phyloP scores from a whole-genome alignment of 225 moss, liverwort and hornwort genomes.

The Pleurozium schreberi region DNA sequence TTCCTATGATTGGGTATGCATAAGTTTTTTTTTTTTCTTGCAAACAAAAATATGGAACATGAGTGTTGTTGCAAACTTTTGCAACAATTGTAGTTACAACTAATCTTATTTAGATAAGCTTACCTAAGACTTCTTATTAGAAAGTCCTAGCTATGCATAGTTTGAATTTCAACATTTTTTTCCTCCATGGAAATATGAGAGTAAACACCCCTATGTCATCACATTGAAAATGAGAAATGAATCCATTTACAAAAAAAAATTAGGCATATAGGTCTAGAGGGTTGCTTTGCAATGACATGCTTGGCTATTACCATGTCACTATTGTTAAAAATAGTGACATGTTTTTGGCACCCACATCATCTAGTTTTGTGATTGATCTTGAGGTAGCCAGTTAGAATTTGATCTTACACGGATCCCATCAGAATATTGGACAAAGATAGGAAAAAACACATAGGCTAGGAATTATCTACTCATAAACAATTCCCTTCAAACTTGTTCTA shows the following conservation, averaged over 20 bases:
- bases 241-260: no score
- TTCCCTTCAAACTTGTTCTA: background rate
- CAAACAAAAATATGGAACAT: background rate
- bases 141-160: background rate
- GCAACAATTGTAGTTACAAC: accelerated
- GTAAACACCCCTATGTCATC: background rate
- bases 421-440: no score
- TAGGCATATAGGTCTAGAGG: no score
- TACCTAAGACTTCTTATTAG: background rate
- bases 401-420: no score
- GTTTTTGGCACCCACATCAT: no score
- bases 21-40: accelerated
- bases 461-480: background rate
- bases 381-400: no score
- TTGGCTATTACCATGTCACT: no score
- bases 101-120: background rate
- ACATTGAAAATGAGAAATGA: background rate
- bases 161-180: background rate
- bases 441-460: no score
- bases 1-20: background rate
- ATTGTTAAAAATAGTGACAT: no score
- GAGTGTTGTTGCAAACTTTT: background rate
- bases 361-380: accelerated
- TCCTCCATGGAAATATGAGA: background rate
- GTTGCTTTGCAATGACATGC: no score